phyloP scores from a whole-genome alignment of 805 yeast species.

The Pichia phayaonensis region DNA sequence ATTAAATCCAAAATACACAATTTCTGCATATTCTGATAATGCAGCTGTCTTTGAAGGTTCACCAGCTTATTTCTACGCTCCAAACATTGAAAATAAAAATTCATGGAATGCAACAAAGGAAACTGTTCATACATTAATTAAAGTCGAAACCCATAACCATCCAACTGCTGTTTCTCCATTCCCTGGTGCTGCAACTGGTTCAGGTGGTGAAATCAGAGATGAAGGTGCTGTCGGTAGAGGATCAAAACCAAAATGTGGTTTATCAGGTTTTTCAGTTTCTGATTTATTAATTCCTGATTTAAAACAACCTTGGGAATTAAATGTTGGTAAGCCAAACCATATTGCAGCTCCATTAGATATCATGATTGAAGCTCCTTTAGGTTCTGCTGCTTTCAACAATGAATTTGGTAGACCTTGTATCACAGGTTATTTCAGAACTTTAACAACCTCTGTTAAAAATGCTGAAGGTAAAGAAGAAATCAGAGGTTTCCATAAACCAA shows the following conservation, averaged over 20 bases:
- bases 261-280: constrained; percentile 86
- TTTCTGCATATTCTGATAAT: constrained; percentile 93
- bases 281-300: constrained; percentile 81
- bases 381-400: constrained; percentile 96
- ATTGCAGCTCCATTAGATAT: constrained; percentile 90
- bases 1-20: constrained; percentile 69
- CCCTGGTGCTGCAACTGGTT: constrained; percentile 99
- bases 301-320: constrained; percentile 92
- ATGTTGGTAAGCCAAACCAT: constrained; percentile 85
- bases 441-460: constrained; percentile 70
- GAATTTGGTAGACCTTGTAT: constrained; percentile 99
- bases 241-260: constrained; percentile 92
- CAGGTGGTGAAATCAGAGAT: constrained; percentile 99
- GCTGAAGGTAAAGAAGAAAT: constrained; percentile 58
- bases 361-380: constrained; percentile 95
- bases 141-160: constrained; percentile 98
- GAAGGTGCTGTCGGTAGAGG: constrained; percentile 99
- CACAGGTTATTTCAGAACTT: constrained; percentile 92
- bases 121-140: constrained; percentile 79
- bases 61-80: constrained; percentile 69
- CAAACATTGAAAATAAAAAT: constrained; percentile 56
- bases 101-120: constrained; percentile 73
- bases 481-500: constrained; percentile 97
- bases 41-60: constrained; percentile 93
- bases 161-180: constrained; percentile 99